These are phyloP conservation scores for Cyberlindnera maritima DNA, from an alignment of 805 yeast genomes.

Conservation along the genomic window DNA sequence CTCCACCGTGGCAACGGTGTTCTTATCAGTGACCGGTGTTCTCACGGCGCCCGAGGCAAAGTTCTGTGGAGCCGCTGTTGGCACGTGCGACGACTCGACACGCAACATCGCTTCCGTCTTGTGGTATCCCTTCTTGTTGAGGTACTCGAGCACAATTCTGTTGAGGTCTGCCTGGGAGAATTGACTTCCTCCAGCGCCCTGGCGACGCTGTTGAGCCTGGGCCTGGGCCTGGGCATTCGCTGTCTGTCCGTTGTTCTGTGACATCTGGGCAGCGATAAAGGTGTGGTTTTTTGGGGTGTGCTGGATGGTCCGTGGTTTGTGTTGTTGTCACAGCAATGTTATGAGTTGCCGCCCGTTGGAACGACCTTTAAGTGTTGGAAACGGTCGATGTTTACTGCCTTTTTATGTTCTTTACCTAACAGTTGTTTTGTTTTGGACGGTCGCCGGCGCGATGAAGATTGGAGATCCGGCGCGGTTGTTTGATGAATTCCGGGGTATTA, in stretches of 20 bases:
- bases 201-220: constrained; percentile 18
- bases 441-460: no score
- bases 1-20: constrained; percentile 24
- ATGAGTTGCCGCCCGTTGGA: no score
- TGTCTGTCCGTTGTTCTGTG: constrained; percentile 1
- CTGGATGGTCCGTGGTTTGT: no score
- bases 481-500: no score
- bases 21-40: constrained; percentile 20
- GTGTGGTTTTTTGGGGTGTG: no score
- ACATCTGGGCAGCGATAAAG: no score
- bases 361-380: no score
- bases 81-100: constrained; percentile 71
- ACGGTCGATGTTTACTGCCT: no score
- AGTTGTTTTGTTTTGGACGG: no score
- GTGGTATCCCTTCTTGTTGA: constrained; percentile 91
- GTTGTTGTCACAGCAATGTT: no score
- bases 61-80: constrained; percentile 44
- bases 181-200: constrained; percentile 30
- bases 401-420: no score
- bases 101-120: constrained; percentile 93
- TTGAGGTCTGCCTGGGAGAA: constrained; percentile 86
- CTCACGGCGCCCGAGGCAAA: constrained; percentile 12
- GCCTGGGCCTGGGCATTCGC: neutral
- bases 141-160: constrained; percentile 86
- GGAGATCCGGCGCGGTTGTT: no score